Conservation (phyloP, 108 stramenopile species). For the Schizochytrium sp. region DNA sequence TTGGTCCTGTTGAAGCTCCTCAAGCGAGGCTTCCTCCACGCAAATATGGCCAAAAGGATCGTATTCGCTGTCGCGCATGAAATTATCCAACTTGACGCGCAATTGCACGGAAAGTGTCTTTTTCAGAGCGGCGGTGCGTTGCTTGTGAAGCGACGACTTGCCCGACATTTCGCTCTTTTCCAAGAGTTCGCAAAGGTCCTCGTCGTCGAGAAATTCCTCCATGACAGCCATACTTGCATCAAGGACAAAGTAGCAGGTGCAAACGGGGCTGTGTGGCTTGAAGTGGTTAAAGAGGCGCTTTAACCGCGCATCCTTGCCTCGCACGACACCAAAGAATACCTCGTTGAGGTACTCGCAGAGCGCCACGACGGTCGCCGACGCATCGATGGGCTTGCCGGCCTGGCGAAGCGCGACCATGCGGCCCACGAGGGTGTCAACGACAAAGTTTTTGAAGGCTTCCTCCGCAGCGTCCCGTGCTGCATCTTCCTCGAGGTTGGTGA, state of each 20-base stretch:
- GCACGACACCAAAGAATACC: not conserved
- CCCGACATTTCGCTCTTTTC: not conserved
- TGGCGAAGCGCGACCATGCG: not conserved
- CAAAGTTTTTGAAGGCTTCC: not conserved
- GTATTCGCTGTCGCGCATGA: not conserved
- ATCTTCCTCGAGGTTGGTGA: not conserved
- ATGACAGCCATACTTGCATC: not conserved
- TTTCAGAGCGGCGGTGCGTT: not conserved
- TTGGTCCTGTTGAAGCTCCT: not conserved
- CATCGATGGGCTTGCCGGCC: not conserved
- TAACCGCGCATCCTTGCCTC: not conserved
- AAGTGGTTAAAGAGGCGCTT: not conserved
- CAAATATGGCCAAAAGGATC: not conserved
- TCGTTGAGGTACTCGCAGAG: not conserved
- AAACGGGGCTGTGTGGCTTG: not conserved
- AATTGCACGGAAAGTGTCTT: not conserved
- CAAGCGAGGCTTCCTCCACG: not conserved
- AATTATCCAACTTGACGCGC: not conserved
- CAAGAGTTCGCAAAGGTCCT: not conserved
- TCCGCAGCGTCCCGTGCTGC: not conserved
- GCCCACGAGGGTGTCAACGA: not conserved
- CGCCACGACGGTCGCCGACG: not conserved
- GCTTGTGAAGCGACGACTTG: not conserved
- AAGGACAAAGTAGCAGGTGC: not conserved
- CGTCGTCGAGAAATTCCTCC: not conserved